Base-by-base conservation (phyloP, 129 eudicot species). In the Flaveria sonorensis region DNA sequence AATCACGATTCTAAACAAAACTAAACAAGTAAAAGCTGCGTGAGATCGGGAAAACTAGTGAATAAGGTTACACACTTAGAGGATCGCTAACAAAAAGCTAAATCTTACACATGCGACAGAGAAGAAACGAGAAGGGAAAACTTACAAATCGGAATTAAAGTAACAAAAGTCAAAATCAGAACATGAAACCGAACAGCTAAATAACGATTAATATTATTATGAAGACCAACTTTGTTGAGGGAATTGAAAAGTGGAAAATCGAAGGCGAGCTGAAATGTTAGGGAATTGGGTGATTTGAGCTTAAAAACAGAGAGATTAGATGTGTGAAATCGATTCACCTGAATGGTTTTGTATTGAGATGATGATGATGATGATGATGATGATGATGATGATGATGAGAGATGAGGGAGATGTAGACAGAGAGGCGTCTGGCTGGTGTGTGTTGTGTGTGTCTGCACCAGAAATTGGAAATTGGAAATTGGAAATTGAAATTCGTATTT, bases 381-480 rank as follows among this genome's bases (percentile, higher is more conserved):
- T 0, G 36, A 30, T 30, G 36, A 30, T 30, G 36, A 30, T 3
- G 32, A 28, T 28, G 32, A 28, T 28, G 14, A 82, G 67, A 57
- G 69, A 42, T 5, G 56, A 68, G 73, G 60, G 82, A 77, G 70
- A 36, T 36, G 40, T 36, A 70, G 77, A 79, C 78, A 77, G 82
- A 85, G 85, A 72, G 75, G 57, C 64, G 70, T 71, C 67, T 81
- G 72, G 70, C 15, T 59, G 80, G 78, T 24, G 77, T 62, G 68
- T 60, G 78, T 83, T 73, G 80, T 65, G 80, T 64, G 55, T 78
- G 77, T 82, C 45, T 77, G 83, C 67, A 73, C 63, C 75, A 80
- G 70, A 85, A 86, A 81, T 81, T 79, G 87, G 84, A 86, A 76
- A 76, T 30, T 51, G 51, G 50, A 66, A 55, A 40, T 71, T 28